Conservation (phyloP, 148 eudicot species). For the Vaccinium myrtillus region DNA sequence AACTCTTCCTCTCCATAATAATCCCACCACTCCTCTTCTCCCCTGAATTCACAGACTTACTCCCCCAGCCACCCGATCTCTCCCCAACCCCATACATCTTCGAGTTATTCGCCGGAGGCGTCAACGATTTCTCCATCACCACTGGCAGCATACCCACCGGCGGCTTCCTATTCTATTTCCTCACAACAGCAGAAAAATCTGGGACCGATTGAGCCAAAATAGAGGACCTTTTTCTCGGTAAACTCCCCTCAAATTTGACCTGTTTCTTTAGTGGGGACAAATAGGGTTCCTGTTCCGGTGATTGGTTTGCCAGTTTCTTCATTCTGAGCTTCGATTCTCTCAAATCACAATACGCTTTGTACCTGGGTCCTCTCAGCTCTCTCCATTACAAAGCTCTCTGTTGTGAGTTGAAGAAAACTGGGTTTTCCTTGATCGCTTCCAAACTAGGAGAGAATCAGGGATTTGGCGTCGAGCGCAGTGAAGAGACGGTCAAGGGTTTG, state of each 20-base stretch:
- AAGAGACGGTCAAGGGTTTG: constrained; percentile 20
- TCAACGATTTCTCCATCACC: constrained; percentile 34
- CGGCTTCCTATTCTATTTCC: constrained; percentile 82
- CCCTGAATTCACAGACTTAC: constrained; percentile 54
- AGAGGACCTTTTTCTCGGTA: constrained; percentile 41
- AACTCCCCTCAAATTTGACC: constrained; percentile 45
- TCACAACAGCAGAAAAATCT: constrained; percentile 56
- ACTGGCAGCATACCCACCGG: constrained; percentile 37
- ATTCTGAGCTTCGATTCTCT: constrained; percentile 56
- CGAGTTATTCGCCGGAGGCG: constrained; percentile 50
- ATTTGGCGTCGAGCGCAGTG: constrained; percentile 34
- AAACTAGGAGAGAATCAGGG: constrained; percentile 35
- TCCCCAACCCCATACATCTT: constrained; percentile 37
- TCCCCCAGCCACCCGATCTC: constrained; percentile 31
- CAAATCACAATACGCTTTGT: constrained; percentile 63
- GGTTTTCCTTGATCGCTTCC: constrained; percentile 19
- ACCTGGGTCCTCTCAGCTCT: constrained; percentile 81
- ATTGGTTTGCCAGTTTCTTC: constrained; percentile 24
- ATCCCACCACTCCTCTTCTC: constrained; percentile 59
- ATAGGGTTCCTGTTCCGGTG: constrained; percentile 20
- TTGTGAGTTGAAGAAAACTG: constrained; percentile 23
- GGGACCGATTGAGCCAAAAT: constrained; percentile 83
- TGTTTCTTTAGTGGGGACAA: constrained; percentile 55
- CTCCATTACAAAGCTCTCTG: constrained; percentile 42
- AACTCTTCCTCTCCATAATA: constrained; percentile 71